These are phyloP conservation scores for Symbiodinium natans DNA, from an alignment of 73 alveolate genomes.

Conservation along the genomic window DNA sequence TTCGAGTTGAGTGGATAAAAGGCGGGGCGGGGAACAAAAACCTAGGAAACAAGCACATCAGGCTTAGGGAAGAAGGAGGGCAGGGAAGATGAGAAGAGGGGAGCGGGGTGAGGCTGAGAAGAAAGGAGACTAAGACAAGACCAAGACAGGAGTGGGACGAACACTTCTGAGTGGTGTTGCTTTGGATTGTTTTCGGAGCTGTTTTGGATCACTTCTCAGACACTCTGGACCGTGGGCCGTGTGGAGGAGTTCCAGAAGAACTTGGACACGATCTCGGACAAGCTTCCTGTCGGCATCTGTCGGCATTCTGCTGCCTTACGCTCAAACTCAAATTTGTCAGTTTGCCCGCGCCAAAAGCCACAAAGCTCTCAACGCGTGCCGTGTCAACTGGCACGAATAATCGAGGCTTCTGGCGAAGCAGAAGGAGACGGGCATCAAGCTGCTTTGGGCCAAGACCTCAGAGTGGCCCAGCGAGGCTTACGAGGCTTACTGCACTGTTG, in stretches of 20 bases:
- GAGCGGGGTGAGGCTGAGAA: neutral
- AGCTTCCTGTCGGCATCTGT: neutral
- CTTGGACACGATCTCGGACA: slow-evolving; percentile 58
- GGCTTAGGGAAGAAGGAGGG: no score
- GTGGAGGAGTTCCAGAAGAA: slow-evolving; percentile 33
- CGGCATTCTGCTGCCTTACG: neutral
- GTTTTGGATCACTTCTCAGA: no score
- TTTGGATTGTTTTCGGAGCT: no score
- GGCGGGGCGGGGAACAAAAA: neutral
- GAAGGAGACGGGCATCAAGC: slow-evolving; percentile 90
- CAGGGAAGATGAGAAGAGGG: neutral
- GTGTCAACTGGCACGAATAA: no score
- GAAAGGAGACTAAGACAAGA: no score
- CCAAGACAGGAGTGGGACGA: no score
- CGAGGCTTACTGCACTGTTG: neutral
- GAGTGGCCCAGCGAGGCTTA: neutral
- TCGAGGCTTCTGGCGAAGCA: slow-evolving; percentile 58
- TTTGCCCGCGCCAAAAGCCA: no score
- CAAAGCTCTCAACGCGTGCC: no score
- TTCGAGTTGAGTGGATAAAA: neutral
- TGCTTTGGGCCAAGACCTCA: neutral
- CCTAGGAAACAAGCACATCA: no score
- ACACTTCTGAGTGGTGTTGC: no score
- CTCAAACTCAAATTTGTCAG: neutral
- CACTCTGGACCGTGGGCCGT: no score